Percentiles rank a stretch among this genome's conserved stretches.
Conservation (phyloP, 2,329 filamentous ascomycete genomes). For the Scedosporium apiospermum region DNA sequence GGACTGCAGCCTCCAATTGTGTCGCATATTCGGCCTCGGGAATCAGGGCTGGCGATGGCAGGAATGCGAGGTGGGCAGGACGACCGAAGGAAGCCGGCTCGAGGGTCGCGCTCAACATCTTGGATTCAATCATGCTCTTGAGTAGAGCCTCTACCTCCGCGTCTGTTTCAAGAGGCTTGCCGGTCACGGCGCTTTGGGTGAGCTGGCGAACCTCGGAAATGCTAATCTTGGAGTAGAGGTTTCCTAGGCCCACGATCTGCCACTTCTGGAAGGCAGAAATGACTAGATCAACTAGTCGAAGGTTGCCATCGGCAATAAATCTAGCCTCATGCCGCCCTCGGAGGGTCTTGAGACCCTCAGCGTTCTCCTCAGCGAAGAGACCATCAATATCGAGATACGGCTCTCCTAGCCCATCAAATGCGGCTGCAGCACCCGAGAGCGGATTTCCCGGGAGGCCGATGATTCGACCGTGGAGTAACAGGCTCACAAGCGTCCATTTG, state of each 20-base stretch:
- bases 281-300: slow-evolving; percentile 60
- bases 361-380: slow-evolving; percentile 18
- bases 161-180: slow-evolving; percentile 28
- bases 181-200: slow-evolving; percentile 47
- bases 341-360: slow-evolving; percentile 53
- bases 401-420: slow-evolving; percentile 37
- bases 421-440: not conserved
- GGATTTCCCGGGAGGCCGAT: not conserved
- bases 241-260: slow-evolving; percentile 63
- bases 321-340: slow-evolving; percentile 44
- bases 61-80: slow-evolving; percentile 42
- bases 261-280: slow-evolving; percentile 63
- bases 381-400: slow-evolving; percentile 55
- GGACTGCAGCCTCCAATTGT: slow-evolving; percentile 32
- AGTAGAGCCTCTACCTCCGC: slow-evolving; percentile 37
- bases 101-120: slow-evolving; percentile 44
- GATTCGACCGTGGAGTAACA: slow-evolving; percentile 57
- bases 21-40: slow-evolving; percentile 41
- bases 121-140: slow-evolving; percentile 43
- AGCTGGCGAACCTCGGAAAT: slow-evolving; percentile 40
- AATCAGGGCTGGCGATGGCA: slow-evolving; percentile 28
- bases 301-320: slow-evolving; percentile 67
- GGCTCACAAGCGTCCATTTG: slow-evolving; percentile 73
- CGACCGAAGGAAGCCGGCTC: slow-evolving; percentile 31
- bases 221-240: slow-evolving; percentile 56